These are phyloP conservation scores for Tuber melanosporum DNA, from an alignment of 495 filamentous ascomycete species.

Conservation along the genomic window DNA sequence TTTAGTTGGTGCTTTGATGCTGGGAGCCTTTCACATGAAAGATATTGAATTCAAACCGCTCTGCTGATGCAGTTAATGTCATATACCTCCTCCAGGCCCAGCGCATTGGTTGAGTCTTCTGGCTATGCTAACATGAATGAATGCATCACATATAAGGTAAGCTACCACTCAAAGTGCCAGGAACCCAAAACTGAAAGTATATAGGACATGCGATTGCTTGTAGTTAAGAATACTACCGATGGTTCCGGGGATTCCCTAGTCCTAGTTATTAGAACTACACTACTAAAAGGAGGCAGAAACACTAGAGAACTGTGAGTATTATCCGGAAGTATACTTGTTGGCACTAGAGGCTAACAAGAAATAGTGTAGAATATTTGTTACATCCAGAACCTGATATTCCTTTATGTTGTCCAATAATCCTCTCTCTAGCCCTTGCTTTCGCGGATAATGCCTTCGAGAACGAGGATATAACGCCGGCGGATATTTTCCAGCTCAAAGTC, in stretches of 20 bases:
- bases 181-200: background rate
- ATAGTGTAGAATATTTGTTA: background rate
- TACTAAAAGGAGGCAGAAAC: background rate
- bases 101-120: background rate
- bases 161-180: background rate
- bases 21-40: background rate
- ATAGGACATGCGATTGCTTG: background rate
- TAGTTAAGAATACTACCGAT: background rate
- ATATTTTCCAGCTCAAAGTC: slow-evolving; percentile 1
- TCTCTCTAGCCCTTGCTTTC: background rate
- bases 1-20: too few species aligned
- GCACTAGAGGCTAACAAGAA: too few species aligned
- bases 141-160: background rate
- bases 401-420: background rate
- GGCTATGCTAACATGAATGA: background rate
- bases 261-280: background rate
- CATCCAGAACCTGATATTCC: background rate
- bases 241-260: background rate
- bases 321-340: background rate
- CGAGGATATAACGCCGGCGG: background rate
- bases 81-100: background rate
- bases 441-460: background rate
- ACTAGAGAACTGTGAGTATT: background rate
- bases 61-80: background rate
- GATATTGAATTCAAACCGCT: background rate